These are phyloP conservation scores for Trichoderma guizhouense DNA, from an alignment of 2,329 filamentous ascomycete species.

Conservation along the genomic window DNA sequence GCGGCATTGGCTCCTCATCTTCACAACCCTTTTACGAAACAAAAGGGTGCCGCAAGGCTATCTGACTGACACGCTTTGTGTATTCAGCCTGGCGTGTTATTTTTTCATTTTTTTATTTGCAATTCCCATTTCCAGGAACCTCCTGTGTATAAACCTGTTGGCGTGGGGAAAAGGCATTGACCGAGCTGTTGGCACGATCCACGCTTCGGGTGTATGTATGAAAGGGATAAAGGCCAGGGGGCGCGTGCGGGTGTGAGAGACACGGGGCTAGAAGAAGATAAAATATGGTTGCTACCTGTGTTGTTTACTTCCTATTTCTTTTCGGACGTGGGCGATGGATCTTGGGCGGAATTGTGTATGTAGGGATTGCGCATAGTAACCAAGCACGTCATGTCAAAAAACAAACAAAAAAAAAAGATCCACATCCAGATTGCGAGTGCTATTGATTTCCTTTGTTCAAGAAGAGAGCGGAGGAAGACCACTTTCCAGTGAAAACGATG, in stretches of 20 bases:
- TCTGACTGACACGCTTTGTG: background rate
- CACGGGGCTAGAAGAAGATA: slow-evolving; percentile 10
- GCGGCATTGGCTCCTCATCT: slow-evolving; percentile 9
- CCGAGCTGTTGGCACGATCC: background rate
- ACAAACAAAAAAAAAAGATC: background rate
- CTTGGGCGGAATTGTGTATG: slow-evolving; percentile 28
- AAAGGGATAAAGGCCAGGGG: slow-evolving; percentile 6
- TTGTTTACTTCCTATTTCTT: slow-evolving; percentile 27
- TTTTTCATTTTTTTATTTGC: background rate
- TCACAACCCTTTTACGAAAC: background rate
- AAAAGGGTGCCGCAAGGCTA: slow-evolving; percentile 2
- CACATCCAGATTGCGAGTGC: slow-evolving; percentile 1
- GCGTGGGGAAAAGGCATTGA: slow-evolving; percentile 6
- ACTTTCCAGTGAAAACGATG: background rate
- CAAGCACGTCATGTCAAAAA: slow-evolving; percentile 25
- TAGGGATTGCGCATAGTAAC: slow-evolving; percentile 33
- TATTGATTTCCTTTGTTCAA: background rate
- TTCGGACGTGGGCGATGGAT: slow-evolving; percentile 24
- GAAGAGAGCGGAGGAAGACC: background rate
- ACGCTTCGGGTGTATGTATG: slow-evolving; percentile 15
- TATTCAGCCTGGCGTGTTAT: slow-evolving; percentile 8
- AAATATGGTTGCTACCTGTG: slow-evolving; percentile 31
- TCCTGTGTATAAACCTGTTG: slow-evolving; percentile 16
- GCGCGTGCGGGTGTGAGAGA: background rate
- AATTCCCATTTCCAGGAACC: slow-evolving; percentile 14